A percentile compares a stretch with the other conserved stretches of the same genome.
These are phyloP conservation scores for Cicer yamashitae DNA, from an alignment of 306 rosid genomes.

Conservation along the genomic window DNA sequence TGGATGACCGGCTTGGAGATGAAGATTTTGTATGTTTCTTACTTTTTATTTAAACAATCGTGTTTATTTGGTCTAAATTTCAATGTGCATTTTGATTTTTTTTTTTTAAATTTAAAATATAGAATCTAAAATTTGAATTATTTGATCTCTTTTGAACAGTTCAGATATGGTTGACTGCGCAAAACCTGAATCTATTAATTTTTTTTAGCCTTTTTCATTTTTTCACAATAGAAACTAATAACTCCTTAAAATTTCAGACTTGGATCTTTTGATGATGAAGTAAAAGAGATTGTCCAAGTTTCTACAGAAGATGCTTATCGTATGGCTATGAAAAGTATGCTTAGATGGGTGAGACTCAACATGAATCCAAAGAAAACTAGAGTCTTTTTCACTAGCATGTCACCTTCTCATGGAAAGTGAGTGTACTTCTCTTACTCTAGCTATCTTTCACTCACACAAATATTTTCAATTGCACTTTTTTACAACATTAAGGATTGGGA, in stretches of 20 bases:
- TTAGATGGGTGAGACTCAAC: slow-evolving; percentile 87
- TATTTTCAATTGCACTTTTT: not conserved
- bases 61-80: not conserved
- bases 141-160: too few species aligned
- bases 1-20: slow-evolving; percentile 92
- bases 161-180: too few species aligned
- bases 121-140: too few species aligned
- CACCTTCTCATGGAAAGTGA: slow-evolving; percentile 90
- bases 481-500: not conserved
- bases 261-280: slow-evolving; percentile 86
- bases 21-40: slow-evolving; percentile 69
- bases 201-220: too few species aligned
- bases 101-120: not conserved
- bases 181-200: too few species aligned
- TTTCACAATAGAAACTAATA: not conserved
- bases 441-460: not conserved
- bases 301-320: slow-evolving; percentile 90
- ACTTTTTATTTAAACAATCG: not conserved
- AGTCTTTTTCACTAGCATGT: slow-evolving; percentile 99
- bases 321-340: slow-evolving; percentile 92
- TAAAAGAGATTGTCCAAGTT: slow-evolving; percentile 66
- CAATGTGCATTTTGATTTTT: not conserved
- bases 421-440: not conserved
- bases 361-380: slow-evolving; percentile 86
- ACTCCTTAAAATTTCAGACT: slow-evolving; percentile 52